Percentiles rank a stretch among this genome's conserved stretches.
phyloP scores from a whole-genome alignment of 31 red algal genomes.

The Odonthalia washingtoniensis region DNA sequence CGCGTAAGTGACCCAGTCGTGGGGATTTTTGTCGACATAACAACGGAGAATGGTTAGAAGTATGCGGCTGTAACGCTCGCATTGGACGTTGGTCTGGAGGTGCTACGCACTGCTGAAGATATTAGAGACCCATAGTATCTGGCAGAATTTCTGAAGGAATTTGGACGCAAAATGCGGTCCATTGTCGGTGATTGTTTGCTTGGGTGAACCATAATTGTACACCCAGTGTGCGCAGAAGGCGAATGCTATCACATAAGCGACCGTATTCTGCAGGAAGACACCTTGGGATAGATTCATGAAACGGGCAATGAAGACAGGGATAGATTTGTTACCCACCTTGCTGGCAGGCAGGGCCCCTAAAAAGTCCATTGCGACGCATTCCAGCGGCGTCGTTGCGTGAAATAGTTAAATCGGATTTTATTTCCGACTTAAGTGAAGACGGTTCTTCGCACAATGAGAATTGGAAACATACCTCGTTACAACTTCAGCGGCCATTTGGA shows the following conservation, averaged over 20 bases:
- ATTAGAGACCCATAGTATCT: background rate
- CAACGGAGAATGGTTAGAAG: background rate
- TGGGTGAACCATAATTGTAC: background rate
- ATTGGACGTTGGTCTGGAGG: background rate
- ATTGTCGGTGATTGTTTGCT: background rate
- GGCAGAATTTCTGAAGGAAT: no score
- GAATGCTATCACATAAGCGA: background rate
- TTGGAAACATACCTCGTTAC: no score
- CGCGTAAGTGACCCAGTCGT: background rate
- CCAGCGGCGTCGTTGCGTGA: no score
- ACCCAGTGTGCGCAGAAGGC: background rate
- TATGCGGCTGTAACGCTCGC: slow-evolving; percentile 1
- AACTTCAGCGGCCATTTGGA: no score
- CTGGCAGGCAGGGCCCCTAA: background rate
- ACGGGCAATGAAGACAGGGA: no score
- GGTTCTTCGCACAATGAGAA: no score
- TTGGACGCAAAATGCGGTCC: background rate
- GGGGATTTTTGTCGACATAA: background rate
- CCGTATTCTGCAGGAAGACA: no score
- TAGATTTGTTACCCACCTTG: no score
- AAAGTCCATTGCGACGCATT: slow-evolving; percentile 36
- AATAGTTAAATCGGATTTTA: background rate
- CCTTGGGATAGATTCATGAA: no score
- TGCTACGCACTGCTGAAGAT: background rate
- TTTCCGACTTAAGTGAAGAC: no score